Evolutionary conservation across 331 rosid species (phyloP), one percentile per base, ranked within the genome.

Genomic region (Dryas integrifolia): DNA sequence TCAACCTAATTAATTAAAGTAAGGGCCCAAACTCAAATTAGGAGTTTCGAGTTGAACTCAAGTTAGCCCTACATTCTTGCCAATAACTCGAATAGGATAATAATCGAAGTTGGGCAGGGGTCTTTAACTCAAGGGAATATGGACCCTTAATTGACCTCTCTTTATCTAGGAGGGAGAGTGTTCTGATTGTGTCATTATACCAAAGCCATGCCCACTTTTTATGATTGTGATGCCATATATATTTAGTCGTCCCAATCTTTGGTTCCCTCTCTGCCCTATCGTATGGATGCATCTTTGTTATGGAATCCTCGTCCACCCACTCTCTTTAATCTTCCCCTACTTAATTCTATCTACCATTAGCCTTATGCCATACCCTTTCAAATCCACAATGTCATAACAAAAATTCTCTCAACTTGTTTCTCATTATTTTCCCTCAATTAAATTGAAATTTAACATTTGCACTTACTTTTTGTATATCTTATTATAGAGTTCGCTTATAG

Each of bases 261-360:
- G 21, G 39, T 40, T 69, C 73, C 13, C 0, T 18, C 51, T 50
- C 12, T 52, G 45, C 48, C 9, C 48, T 9, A 30, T 9, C 44
- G 16, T 5, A 39, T 41, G n/a, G 62, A 12, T 8, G 43, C 24
- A 55, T 55, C 52, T 47, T 65, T 75, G 57, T 47, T 14, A 15
- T 50, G 74, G 48, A 80, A 80, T 80, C 80, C 70, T 64, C 69
- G 77, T 65, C 83, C 73, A 55, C 76, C 46, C 64, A 70, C 46
- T 45, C 16, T 50, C 50, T 12, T 13, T 69, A 60, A 51, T 41
- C 41, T 69, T 62, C 58, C 51, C 65, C 65, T 26, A 60, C 16
- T 40, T 30, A 30, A 30, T 1, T 39, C 14, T 68, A 11, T 63
- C 49, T 56, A 18, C 48, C 59, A 9, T n/a, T 60, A 30, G 35